These are phyloP conservation scores for Boletus coccyginus DNA, from an alignment of 768 basidiomycete genomes.

Conservation along the genomic window DNA sequence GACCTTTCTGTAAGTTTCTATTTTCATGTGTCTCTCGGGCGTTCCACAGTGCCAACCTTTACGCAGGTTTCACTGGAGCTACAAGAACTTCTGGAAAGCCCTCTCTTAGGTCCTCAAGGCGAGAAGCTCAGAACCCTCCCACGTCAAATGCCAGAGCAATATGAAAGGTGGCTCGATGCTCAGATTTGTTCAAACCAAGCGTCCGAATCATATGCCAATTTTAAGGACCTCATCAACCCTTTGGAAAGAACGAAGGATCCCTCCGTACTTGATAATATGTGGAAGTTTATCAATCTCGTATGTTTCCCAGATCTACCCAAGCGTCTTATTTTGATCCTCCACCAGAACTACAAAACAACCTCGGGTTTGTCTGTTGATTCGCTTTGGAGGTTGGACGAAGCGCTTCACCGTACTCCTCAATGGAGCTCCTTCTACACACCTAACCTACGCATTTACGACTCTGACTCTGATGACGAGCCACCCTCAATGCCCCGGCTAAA, in stretches of 20 bases:
- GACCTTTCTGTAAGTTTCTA: constrained; percentile 65
- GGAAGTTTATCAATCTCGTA: constrained; percentile 62
- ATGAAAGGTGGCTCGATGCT: constrained; percentile 67
- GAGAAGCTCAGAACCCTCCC: constrained; percentile 48
- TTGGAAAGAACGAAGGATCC: constrained; percentile 52
- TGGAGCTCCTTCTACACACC: constrained; percentile 50
- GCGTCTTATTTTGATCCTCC: constrained; percentile 6
- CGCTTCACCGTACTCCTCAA: constrained; percentile 50
- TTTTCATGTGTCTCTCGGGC: constrained; percentile 40
- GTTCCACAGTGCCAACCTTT: background rate
- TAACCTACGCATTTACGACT: constrained; percentile 15
- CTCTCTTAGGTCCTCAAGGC: constrained; percentile 56
- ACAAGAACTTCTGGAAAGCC: constrained; percentile 60
- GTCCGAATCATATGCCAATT: constrained; percentile 45
- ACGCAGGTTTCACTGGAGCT: constrained; percentile 61
- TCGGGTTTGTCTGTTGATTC: constrained; percentile 57
- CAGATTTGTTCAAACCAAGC: constrained; percentile 61
- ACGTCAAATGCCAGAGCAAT: constrained; percentile 57
- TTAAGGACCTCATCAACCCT: constrained; percentile 57
- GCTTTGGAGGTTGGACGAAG: constrained; percentile 61
- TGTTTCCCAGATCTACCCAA: constrained; percentile 14
- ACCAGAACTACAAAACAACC: constrained; percentile 55
- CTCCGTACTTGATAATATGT: constrained; percentile 55
- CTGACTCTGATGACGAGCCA: constrained; percentile 29
- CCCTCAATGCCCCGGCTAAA: constrained; percentile 4